Evolutionary conservation across 768 basidiomycete genomes (phyloP), one percentile per base, ranked within the genome.

Genomic region (Pholiota conissans): DNA sequence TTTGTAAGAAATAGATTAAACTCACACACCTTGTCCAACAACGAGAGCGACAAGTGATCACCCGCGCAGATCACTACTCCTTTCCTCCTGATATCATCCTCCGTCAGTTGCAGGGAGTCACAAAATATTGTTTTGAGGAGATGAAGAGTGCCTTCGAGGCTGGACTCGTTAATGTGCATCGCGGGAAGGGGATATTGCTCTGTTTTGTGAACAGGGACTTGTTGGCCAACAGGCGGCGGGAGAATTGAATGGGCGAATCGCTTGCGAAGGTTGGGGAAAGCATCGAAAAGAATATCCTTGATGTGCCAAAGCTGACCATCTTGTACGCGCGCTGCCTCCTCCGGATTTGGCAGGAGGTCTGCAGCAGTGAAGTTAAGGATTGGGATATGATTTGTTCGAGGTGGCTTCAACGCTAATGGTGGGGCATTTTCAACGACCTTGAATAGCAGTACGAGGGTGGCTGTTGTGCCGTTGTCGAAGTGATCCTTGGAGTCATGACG

Each of bases 391-490:
- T 14, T 22, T 7, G 26, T 48, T 0, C 62, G 50, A 9, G 27
- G 42, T 0, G 60, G 55, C 18, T 50, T 55, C 34, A 35, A 10
- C 2, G 34, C 3, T 3, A 10, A 2, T 3, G 34, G 34, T n/a
- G n/a, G n/a, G n/a, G n/a, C n/a, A n/a, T n/a, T n/a, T n/a, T n/a
- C n/a, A n/a, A n/a, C n/a, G 5, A 58, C 62, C 8, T 45, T 60
- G 35, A 56, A 2, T 35, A 35, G 34, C 0, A 65, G 65, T 18
- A 72, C 60, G 3, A 68, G 26, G 2, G 67, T 69, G 0, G 66
- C 66, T 0, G 70, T 71, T 3, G 70, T 73, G 4, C 71, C 70
- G 52, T 71, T 72, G 39, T 69, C 62, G 48, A 71, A 72, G 20
- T 63, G 63, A 47, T 70, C 65, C n/a, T 47, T 68, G 2, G 62